Conservation (phyloP, 345 rosid species). For the Lenwebbia sp. region DNA sequence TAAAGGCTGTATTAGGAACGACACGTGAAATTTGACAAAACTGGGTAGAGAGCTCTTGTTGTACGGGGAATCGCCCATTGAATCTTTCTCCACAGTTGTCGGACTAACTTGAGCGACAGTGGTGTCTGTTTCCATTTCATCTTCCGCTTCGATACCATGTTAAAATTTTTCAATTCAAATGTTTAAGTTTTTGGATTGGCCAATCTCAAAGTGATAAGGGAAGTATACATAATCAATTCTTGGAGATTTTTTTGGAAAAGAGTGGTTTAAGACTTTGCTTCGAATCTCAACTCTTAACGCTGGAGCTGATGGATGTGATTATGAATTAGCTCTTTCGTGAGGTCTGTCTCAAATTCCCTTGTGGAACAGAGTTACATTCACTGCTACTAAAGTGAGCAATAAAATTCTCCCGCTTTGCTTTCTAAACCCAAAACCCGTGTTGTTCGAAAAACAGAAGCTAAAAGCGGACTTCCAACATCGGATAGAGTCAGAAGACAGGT, state of each 20-base stretch:
- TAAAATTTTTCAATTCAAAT: neutral
- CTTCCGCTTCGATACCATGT: neutral
- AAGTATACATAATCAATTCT: neutral
- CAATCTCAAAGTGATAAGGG: neutral
- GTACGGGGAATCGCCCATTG: neutral
- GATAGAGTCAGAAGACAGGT: neutral
- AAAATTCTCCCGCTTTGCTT: too few relatives aligned
- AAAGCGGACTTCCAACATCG: neutral
- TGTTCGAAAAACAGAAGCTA: too few relatives aligned
- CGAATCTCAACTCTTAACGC: neutral
- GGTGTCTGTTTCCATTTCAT: neutral
- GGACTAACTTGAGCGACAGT: neutral
- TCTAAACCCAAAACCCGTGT: too few relatives aligned
- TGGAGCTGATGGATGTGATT: neutral
- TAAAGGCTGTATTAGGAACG: fast-evolving
- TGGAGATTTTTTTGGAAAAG: neutral
- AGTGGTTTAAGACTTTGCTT: neutral
- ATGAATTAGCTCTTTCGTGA: neutral
- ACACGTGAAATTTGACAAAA: neutral
- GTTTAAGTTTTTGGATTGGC: neutral
- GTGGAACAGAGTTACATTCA: neutral
- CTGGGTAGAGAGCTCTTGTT: neutral
- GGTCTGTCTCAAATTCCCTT: neutral
- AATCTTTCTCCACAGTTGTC: neutral
- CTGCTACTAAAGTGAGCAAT: neutral